A percentile compares a stretch with the other conserved stretches of the same genome.
phyloP scores from a whole-genome alignment of 805 yeast species.

The Lipomyces orientalis region DNA sequence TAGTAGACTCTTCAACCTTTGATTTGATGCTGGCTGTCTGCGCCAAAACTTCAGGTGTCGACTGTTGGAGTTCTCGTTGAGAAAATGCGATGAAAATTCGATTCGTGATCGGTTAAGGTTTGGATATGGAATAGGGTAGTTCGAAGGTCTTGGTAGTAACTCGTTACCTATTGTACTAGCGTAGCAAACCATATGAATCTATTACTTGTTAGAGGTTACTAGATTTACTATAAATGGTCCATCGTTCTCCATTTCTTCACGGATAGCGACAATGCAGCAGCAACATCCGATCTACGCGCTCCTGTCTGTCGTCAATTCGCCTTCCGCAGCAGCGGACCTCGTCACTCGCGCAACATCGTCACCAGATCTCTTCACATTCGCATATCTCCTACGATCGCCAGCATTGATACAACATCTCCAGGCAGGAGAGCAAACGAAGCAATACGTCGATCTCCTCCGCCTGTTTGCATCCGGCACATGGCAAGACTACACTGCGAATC shows the following conservation, averaged over 20 bases:
- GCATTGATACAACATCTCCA: conserved; percentile 14
- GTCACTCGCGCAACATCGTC: conserved; percentile 25
- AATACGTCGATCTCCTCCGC: conserved; percentile 18
- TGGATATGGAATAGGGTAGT: background rate
- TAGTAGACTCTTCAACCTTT: background rate
- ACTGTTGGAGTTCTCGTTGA: too few species aligned
- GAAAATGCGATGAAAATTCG: too few species aligned
- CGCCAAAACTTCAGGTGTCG: background rate
- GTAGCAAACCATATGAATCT: background rate
- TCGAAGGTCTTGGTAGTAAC: background rate
- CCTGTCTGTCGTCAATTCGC: conserved; percentile 26
- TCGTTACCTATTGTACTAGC: background rate
- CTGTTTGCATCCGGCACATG: conserved; percentile 34
- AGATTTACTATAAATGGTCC: background rate
- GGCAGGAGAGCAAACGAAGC: background rate
- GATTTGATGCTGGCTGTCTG: background rate
- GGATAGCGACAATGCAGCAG: conserved; percentile 1
- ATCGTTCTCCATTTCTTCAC: background rate
- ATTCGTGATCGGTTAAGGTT: background rate
- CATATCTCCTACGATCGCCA: conserved; percentile 10
- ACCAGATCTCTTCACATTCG: conserved; percentile 20
- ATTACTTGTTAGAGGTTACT: background rate
- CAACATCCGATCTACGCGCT: conserved; percentile 28
- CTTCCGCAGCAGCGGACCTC: conserved; percentile 31
- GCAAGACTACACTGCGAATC: conserved; percentile 24